These are phyloP conservation scores for Rusavskia elegans DNA, from an alignment of 495 filamentous ascomycete genomes.

Conservation along the genomic window DNA sequence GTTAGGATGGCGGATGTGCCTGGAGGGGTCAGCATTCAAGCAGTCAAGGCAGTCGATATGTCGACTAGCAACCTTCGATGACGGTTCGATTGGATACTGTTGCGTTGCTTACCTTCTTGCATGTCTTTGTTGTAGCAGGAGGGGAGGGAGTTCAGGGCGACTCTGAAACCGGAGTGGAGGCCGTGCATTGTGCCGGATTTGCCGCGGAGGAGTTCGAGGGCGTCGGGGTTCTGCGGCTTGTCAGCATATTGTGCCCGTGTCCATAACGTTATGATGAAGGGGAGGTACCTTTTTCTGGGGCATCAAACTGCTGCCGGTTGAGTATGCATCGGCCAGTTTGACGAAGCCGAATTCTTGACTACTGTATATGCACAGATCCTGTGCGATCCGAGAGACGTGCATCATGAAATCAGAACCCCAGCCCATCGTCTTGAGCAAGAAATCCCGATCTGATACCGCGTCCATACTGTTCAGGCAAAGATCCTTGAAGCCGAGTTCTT, in stretches of 20 bases:
- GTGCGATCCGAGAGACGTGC: slow-evolving; percentile 72
- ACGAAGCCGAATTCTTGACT: slow-evolving; percentile 58
- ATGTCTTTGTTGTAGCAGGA: slow-evolving; percentile 47
- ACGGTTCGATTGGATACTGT: no score
- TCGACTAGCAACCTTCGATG: no score
- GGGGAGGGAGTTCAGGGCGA: slow-evolving; percentile 24
- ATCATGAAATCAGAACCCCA: slow-evolving; percentile 76
- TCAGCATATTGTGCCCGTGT: no score
- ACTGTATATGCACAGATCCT: slow-evolving; percentile 66
- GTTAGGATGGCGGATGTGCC: slow-evolving; percentile 46
- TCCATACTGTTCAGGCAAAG: slow-evolving; percentile 74
- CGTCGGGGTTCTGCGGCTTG: slow-evolving; percentile 46
- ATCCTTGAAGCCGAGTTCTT: slow-evolving; percentile 76
- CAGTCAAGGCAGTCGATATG: no score
- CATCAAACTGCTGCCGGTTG: slow-evolving; percentile 60
- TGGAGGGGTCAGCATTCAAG: no score
- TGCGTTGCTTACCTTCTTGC: slow-evolving; percentile 69
- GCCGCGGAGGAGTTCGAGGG: slow-evolving; percentile 72
- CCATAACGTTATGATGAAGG: no score
- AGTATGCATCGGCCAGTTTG: slow-evolving; percentile 56
- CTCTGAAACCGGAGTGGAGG: slow-evolving; percentile 67
- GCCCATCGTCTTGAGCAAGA: slow-evolving; percentile 80
- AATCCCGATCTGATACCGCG: slow-evolving; percentile 74
- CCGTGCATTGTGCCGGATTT: slow-evolving; percentile 83
- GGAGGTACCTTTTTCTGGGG: slow-evolving; percentile 47